Conservation (phyloP, 306 rosid species). For the Quercus mongolica region DNA sequence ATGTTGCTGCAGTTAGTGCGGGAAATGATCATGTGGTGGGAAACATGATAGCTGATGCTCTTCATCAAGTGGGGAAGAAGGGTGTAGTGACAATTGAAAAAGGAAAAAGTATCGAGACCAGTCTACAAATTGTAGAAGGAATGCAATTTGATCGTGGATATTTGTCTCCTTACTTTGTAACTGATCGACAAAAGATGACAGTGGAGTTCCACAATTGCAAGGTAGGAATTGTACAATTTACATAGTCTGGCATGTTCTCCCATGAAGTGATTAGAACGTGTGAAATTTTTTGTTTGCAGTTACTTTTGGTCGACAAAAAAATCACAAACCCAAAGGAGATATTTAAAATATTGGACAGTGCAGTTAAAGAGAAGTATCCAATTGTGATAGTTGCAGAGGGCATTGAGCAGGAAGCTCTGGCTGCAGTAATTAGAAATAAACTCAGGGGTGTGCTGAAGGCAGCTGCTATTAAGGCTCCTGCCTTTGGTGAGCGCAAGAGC, state of each 20-base stretch:
- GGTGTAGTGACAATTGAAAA: constrained; percentile 86
- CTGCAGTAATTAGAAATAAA: constrained; percentile 88
- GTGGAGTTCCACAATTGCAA: constrained; percentile 82
- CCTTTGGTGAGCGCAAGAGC: constrained; percentile 89
- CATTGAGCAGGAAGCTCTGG: constrained; percentile 78
- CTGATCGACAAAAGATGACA: constrained; percentile 61
- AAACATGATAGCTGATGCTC: constrained; percentile 75
- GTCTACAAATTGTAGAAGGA: constrained; percentile 81
- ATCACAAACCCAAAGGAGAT: constrained; percentile 73
- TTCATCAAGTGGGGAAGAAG: constrained; percentile 65
- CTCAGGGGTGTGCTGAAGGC: constrained; percentile 77
- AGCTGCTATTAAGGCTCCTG: constrained; percentile 89
- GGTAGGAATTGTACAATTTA: constrained; percentile 39
- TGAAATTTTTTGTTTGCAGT: constrained; percentile 55
- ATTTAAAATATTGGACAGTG: constrained; percentile 69
- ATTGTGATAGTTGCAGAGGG: constrained; percentile 84
- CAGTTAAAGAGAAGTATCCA: constrained; percentile 76
- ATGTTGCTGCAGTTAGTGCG: constrained; percentile 91
- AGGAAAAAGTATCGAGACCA: constrained; percentile 60
- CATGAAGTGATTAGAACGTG: constrained; percentile 31
- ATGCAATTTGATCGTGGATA: constrained; percentile 92
- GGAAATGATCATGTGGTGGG: constrained; percentile 83
- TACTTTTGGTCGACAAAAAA: constrained; percentile 78
- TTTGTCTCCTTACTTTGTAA: constrained; percentile 79
- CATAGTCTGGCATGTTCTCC: constrained; percentile 15